Evolutionary conservation across 1,284 basidiomycete species (phyloP), one percentile per base, ranked within the genome.

Genomic region (Papiliotrema terrestris): DNA sequence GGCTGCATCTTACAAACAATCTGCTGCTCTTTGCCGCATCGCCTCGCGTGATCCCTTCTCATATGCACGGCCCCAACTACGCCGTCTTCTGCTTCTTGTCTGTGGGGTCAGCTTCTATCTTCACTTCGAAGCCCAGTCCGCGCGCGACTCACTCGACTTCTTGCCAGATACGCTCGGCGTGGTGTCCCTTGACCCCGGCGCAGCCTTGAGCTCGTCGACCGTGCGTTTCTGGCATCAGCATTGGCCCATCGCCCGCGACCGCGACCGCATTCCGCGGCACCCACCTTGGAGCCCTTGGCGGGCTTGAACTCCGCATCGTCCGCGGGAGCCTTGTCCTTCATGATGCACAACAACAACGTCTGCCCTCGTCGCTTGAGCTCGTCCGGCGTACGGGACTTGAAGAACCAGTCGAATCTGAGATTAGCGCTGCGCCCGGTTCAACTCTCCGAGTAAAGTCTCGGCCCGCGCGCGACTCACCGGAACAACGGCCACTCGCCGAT

Each of bases 401-500:
- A 91, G 80, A 98, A 98, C 94, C 94, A 98, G 72, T 98, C 93
- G 67, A 98, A 96, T 38, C 74, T 71, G 45, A 1, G 36, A 14
- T 49, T 9, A 29, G 45, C 29, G 8, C 17, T 15, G n/a, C n/a
- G n/a, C n/a, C n/a, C 49, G 15, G 3, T 41, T 8, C 32, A 25
- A 26, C 19, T 15, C 44, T 17, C 38, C 5, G 9, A 13, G 29
- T 9, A 47, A 47, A 17, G 23, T 9, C 19, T 15, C 23, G 43
- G 23, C n/a, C 44, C 8, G 6, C 17, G 13, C 15, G 35, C 32
- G 11, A 54, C 70, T 62, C 49, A 76, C 51, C 92, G 81, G 80
- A 98, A 98, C n/a, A 93, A 87, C 0, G 92, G 91, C 78, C 92
- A 95, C 74, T 94, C 91, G 39, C 87, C 87, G 57, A 98, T 91